These are phyloP conservation scores for Annulohypoxylon moriforme DNA, from an alignment of 495 filamentous ascomycete species.

Conservation along the genomic window DNA sequence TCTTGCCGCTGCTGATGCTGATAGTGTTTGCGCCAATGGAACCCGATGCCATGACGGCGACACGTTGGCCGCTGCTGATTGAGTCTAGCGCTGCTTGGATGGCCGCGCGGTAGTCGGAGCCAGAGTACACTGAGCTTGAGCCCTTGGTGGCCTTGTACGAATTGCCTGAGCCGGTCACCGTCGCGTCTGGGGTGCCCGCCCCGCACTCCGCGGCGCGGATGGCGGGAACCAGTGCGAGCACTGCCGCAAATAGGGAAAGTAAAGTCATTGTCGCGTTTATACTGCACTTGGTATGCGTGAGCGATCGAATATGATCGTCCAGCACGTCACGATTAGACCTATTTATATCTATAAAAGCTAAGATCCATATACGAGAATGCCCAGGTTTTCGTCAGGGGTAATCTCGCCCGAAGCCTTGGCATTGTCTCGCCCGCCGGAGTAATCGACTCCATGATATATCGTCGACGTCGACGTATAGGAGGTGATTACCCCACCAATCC, in stretches of 20 bases:
- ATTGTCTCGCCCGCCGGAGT: conserved; percentile 15
- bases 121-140: conserved; percentile 50
- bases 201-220: conserved; percentile 55
- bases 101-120: conserved; percentile 58
- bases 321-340: neutral
- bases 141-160: conserved; percentile 52
- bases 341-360: conserved; percentile 4
- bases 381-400: conserved; percentile 6
- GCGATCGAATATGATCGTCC: neutral
- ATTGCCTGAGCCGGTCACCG: conserved; percentile 52
- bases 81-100: conserved; percentile 60
- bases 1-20: conserved; percentile 57
- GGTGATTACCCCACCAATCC: conserved; percentile 23
- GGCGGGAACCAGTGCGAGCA: conserved; percentile 46
- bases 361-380: neutral
- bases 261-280: conserved; percentile 18
- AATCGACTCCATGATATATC: conserved; percentile 31
- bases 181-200: conserved; percentile 52
- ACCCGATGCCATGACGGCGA: conserved; percentile 70
- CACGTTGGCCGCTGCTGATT: conserved; percentile 63
- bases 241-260: conserved; percentile 36
- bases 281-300: neutral
- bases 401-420: conserved; percentile 26
- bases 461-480: conserved; percentile 12
- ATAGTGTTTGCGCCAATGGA: conserved; percentile 67